Evolutionary conservation across 257 asterid genomes (phyloP).

Genomic region (Nicotiana noctiflora): DNA sequence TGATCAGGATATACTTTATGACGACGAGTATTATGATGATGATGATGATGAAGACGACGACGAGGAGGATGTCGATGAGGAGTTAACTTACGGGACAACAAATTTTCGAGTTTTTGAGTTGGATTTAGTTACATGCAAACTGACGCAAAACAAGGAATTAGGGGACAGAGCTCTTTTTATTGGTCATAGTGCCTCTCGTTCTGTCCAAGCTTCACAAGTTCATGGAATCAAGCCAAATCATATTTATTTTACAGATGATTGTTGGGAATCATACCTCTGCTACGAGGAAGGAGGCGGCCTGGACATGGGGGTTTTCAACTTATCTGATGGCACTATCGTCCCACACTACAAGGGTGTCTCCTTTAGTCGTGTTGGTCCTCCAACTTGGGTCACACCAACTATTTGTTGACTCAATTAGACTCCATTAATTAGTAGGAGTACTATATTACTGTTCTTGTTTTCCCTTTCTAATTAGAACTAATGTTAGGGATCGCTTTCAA

Average conservation of each 20-base stretch:
- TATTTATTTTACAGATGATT: neutral
- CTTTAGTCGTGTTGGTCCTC: neutral
- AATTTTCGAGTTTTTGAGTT: neutral
- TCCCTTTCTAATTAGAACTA: no score
- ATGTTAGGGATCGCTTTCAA: no score
- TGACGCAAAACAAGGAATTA: neutral
- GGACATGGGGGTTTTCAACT: neutral
- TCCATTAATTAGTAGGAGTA: no score
- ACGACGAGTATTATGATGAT: no score
- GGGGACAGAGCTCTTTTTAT: neutral
- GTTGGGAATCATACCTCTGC: neutral
- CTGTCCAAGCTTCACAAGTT: neutral
- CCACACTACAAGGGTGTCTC: neutral
- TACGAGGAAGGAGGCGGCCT: neutral
- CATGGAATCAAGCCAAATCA: neutral
- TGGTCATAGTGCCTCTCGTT: neutral
- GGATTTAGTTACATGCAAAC: neutral
- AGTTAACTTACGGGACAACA: neutral
- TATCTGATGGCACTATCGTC: neutral
- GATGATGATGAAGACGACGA: no score
- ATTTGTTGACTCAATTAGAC: neutral
- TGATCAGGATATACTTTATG: no score
- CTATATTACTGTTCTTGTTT: no score
- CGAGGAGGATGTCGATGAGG: neutral
- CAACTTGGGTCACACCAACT: slow-evolving; percentile 1